Base-by-base conservation (phyloP, 306 rosid genomes). In the Elaeagnus macrophylla region DNA sequence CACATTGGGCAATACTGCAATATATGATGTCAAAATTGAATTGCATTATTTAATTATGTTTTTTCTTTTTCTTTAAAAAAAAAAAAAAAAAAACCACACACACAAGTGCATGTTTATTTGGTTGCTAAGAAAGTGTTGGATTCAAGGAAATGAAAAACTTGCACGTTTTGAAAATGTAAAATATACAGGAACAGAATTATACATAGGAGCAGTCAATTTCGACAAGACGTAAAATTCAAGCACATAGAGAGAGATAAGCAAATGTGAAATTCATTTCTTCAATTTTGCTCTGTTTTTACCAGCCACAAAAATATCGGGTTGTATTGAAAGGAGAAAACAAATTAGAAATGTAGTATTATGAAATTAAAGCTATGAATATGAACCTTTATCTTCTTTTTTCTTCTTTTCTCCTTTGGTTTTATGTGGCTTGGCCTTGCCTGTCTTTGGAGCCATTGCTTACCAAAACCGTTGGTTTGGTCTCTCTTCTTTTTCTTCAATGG, bases 381-480 rank as follows among this genome's bases (percentile, higher is more conserved):
- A 53, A 86, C 95, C 97, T 90, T 90, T 86, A 76, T 90, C 97
- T 66, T 90, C 97, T 67, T 83, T 86, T 56, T 86, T 90, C 83
- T 83, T 90, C 75, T 90, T 85, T 17, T 84, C 96, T 76, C 88
- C 94, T 68, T 83, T 90, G 15, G 80, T 64, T 70, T 90, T 90
- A 72, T 90, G 95, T 1, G 94, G 83, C 66, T 79, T 90, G 53
- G 94, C 68, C 59, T 79, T 90, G 25, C 94, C 94, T 0, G 84
- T 60, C 56, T 86, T 90, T 5, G 97, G 97, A 70, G 97, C 97
- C 97, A 89, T 88, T 84, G 64, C 62, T 42, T 62, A 48, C 64
- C 60, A 59, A 58, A 54, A 69, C 69, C 32, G 58, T 48, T 20
- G 58, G 17, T 39, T 54, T 53, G 20, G n/a, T 46, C 9, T 55